Evolutionary conservation across 2,329 filamentous ascomycete genomes (phyloP), one percentile per base, ranked within the genome.

Genomic region (Fusarium sp.): DNA sequence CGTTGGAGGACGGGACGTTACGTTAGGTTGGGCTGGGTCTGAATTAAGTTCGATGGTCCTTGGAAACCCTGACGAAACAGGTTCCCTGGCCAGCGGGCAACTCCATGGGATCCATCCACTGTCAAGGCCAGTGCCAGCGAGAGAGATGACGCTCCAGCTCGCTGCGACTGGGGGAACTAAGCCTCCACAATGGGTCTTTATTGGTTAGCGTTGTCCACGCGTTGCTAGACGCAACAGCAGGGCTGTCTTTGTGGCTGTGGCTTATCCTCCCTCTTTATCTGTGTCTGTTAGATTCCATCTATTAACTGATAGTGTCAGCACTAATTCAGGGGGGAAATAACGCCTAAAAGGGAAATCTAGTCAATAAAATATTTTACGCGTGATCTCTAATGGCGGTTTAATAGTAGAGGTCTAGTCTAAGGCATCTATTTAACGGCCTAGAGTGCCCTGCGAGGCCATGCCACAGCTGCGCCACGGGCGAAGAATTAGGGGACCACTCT

Each of bases 1-100:
- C 41, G 43, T 31, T 39, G 16, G 46, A 54, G 34, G 18, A n/a
- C 34, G 34, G 18, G 49, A 58, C 48, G 45, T 30, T 45, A 37
- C 28, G 43, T 62, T 71, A 58, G 64, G 64, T 44, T 37, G 30
- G 46, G 46, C 31, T 45, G 52, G 55, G 63, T 50, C 51, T 54
- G 59, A 52, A 62, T 53, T 55, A 57, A 71, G 60, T 68, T 68
- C 45, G 48, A 63, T 49, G 58, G 50, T 48, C 39, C 62, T 54
- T 67, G 48, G 64, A 51, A 70, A 60, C 65, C 68, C 61, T 69
- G 68, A 71, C 68, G 68, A 71, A 71, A 71, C 60, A 71, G 69
- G 69, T 71, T 71, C 65, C 68, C 64, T 71, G 45, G 65, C 62
- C 65, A 68, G 63, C 65, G 37, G 49, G 39, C n/a, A 44, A 19